These are phyloP conservation scores for Backusella macrospora DNA, from an alignment of 192 early-diverging fungal genomes.

Conservation along the genomic window DNA sequence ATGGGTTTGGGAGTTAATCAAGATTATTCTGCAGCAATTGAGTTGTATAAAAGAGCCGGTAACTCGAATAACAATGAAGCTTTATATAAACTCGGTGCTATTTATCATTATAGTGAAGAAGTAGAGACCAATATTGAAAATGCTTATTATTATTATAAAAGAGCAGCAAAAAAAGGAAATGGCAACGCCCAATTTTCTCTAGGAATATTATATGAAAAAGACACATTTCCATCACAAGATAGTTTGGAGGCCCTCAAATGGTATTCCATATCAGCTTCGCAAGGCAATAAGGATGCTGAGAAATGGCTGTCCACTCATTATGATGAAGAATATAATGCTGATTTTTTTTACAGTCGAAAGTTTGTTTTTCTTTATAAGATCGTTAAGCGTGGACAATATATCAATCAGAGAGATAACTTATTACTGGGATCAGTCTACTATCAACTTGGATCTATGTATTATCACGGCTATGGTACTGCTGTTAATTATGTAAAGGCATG, in stretches of 20 bases:
- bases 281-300: neutral
- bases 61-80: neutral
- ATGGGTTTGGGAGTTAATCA: neutral
- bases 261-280: neutral
- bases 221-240: neutral
- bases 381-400: too few species aligned
- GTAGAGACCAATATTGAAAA: neutral
- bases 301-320: neutral
- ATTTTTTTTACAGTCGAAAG: neutral
- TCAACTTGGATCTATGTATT: neutral
- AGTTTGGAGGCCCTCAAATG: neutral
- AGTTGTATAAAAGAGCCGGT: neutral
- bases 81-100: neutral
- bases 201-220: neutral
- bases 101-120: neutral
- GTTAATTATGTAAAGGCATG: neutral
- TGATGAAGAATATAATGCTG: neutral
- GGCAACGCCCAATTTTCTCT: neutral
- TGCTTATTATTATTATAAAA: neutral
- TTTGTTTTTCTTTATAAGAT: neutral
- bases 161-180: neutral
- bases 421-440: neutral
- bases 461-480: neutral
- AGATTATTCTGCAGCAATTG: neutral
- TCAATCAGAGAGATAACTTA: too few species aligned